Conservation (phyloP, 805 yeast genomes). For the Metschnikowia anglica region DNA sequence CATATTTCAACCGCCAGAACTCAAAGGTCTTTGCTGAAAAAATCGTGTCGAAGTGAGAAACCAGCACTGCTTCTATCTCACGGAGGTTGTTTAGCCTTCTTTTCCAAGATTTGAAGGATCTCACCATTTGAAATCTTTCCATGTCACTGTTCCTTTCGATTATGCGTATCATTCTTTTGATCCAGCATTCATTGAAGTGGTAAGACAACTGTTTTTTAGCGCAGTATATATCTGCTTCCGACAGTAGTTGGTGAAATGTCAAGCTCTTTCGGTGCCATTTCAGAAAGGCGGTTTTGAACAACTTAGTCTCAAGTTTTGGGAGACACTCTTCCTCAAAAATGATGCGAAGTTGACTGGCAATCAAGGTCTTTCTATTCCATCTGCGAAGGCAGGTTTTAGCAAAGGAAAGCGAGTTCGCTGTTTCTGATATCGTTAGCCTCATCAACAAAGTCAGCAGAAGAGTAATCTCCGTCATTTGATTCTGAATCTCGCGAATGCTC, state of each 20-base stretch:
- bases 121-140: constrained; percentile 14
- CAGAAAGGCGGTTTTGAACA: constrained; percentile 7
- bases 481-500: constrained; percentile 25
- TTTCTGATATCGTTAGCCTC: constrained; percentile 28
- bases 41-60: neutral
- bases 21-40: neutral
- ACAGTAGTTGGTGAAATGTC: constrained; percentile 11
- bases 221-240: constrained; percentile 17
- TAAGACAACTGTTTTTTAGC: constrained; percentile 14
- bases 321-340: constrained; percentile 12
- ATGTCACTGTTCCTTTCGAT: constrained; percentile 15
- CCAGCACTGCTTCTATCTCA: constrained; percentile 1
- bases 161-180: constrained; percentile 10
- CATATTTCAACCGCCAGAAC: neutral
- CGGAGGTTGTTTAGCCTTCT: neutral
- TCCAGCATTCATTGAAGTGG: constrained; percentile 13
- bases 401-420: constrained; percentile 2
- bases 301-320: neutral
- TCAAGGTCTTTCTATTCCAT: constrained; percentile 26
- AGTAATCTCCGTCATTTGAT: constrained; percentile 1
- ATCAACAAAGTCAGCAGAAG: constrained; percentile 28
- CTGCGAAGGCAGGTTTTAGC: constrained; percentile 11
- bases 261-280: constrained; percentile 17
- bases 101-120: constrained; percentile 13
- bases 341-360: constrained; percentile 17